Evolutionary conservation across 495 filamentous ascomycete genomes (phyloP), one percentile per base, ranked within the genome.

Genomic region (Durotheca rogersii): DNA sequence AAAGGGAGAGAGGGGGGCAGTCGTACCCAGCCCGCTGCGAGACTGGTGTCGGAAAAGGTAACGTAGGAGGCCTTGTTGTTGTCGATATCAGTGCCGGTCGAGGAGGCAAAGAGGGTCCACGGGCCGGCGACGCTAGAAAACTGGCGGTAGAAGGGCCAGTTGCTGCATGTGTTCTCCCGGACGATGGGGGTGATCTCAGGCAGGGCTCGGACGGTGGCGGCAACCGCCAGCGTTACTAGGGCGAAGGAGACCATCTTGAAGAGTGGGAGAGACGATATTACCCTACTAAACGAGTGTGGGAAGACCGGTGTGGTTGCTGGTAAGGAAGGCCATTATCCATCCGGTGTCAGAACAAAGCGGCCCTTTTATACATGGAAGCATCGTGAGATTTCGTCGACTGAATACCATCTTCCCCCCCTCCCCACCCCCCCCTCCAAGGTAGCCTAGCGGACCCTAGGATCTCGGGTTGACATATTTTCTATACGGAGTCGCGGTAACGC

Each of bases 91-190:
- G 38, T 53, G 15, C 50, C 56, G n/a, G 56, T 51, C 5, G 56
- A 60, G 36, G 54, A 50, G 17, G 56, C 56, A 27, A 60, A 60
- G 25, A 60, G 19, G 25, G 4, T 35, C 18, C 46, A 55, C 1
- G 56, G 56, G 0, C 56, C 56, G 0, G 56, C 56, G 21, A 60
- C 56, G 25, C 56, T 53, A 7, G 30, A 23, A 3, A 17, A 16
- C 25, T 60, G 56, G 0, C 46, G 56, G 35, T 21, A 60, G 51
- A 60, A 60, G 1, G 56, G 56, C 46, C 45, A 60, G 45, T 60
- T 60, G 46, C 56, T 60, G 25, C 56, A 60, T 10, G 21, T 21
- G 19, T 33, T 21, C 16, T 69, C 65, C 56, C 55, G 54, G 1
- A 40, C 51, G 15, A 60, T 51, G 0, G 49, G 45, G 15, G 33